Percentiles rank a stretch among this genome's conserved stretches.
These are phyloP conservation scores for Tephrocybe rancida DNA, from an alignment of 768 basidiomycete genomes.

Conservation along the genomic window DNA sequence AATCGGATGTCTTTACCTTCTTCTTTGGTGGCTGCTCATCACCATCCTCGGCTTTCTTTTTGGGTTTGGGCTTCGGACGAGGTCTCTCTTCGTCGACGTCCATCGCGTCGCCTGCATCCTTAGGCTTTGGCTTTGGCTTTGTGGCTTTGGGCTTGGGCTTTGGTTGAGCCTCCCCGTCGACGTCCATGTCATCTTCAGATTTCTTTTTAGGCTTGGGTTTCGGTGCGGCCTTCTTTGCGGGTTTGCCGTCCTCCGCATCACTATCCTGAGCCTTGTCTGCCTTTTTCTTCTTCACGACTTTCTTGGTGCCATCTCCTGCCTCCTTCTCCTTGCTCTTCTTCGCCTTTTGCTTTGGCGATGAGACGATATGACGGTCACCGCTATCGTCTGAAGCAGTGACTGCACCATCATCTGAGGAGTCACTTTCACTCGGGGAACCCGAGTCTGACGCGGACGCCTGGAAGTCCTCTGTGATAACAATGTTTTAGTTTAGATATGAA, in stretches of 20 bases:
- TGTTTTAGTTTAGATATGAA: no score
- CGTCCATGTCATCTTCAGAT: constrained; percentile 47
- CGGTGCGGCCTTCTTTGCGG: constrained; percentile 41
- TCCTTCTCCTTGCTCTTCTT: constrained; percentile 48
- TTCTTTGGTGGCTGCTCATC: constrained; percentile 70
- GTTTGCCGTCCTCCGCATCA: constrained; percentile 50
- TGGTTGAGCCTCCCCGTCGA: constrained; percentile 36
- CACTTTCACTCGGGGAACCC: constrained; percentile 84
- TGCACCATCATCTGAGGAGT: constrained; percentile 68
- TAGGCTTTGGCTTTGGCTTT: constrained; percentile 40
- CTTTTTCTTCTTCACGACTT: constrained; percentile 37
- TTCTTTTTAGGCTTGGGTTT: constrained; percentile 51
- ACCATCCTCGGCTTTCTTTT: constrained; percentile 37
- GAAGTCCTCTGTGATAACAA: constrained; percentile 75
- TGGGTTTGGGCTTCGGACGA: constrained; percentile 47
- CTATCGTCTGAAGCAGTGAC: constrained; percentile 85
- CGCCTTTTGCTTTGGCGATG: constrained; percentile 40
- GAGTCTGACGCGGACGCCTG: constrained; percentile 79
- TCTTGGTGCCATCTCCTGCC: constrained; percentile 36
- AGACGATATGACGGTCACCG: constrained; percentile 69
- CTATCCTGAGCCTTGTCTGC: constrained; percentile 43
- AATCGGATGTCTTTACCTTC: constrained; percentile 64
- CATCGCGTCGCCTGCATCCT: constrained; percentile 47
- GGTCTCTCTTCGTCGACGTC: constrained; percentile 44
- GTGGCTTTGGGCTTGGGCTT: constrained; percentile 42